Evolutionary conservation across 108 stramenopile species (phyloP).

Genomic region (Cylindrotheca fusiformis): DNA sequence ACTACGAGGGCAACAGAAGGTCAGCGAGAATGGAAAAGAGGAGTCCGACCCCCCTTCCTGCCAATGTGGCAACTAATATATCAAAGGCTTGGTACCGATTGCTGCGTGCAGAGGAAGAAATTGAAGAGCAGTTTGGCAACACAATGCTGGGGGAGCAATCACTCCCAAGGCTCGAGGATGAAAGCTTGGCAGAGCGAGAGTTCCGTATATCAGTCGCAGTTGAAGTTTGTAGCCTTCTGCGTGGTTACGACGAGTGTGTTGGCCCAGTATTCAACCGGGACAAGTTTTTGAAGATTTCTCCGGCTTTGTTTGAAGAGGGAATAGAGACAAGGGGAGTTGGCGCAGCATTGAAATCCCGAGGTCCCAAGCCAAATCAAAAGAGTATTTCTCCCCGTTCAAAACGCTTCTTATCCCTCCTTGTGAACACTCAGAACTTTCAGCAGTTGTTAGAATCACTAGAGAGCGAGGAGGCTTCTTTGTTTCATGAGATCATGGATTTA

Average conservation of each 20-base stretch:
- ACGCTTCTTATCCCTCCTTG: conserved; percentile 73
- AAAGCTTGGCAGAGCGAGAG: conserved; percentile 76
- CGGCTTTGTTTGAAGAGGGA: conserved; percentile 73
- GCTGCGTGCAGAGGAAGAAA: conserved; percentile 69
- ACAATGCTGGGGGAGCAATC: conserved; percentile 32
- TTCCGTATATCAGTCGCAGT: conserved; percentile 77
- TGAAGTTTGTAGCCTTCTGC: conserved; percentile 75
- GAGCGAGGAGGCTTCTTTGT: conserved; percentile 56
- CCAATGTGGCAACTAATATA: conserved; percentile 68
- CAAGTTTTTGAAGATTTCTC: conserved; percentile 75
- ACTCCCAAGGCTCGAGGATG: conserved; percentile 70
- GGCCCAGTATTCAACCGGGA: conserved; percentile 85
- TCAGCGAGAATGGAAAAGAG: conserved; percentile 36
- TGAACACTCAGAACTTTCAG: conserved; percentile 86
- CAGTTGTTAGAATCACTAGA: conserved; percentile 68
- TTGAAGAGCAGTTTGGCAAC: conserved; percentile 53
- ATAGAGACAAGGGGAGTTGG: conserved; percentile 31
- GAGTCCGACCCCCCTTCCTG: conserved; percentile 72
- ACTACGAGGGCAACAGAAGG: conserved; percentile 29
- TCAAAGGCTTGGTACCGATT: conserved; percentile 72
- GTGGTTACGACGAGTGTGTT: conserved; percentile 83
- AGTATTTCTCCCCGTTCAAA: conserved; percentile 72
- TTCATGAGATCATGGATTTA: conserved; percentile 80
- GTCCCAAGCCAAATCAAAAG: conserved; percentile 6
- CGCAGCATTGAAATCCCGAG: conserved; percentile 14